These are phyloP conservation scores for Pseudogymnoascus sp. DNA, from an alignment of 2,329 filamentous ascomycete species.

Conservation along the genomic window DNA sequence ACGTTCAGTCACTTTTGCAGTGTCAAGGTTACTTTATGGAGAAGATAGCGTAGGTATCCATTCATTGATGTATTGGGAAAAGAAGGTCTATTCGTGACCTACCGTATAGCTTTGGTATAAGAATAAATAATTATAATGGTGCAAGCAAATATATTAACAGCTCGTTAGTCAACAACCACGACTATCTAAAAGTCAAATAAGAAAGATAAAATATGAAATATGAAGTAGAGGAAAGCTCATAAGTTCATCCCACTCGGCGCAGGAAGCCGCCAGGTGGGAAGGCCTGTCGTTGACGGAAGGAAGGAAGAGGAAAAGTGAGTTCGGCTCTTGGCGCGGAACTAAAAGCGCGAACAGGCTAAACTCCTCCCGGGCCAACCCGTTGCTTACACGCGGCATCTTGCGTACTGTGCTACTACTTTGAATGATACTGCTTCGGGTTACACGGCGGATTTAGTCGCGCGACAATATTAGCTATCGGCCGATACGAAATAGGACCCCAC, in stretches of 20 bases:
- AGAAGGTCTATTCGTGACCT: neutral
- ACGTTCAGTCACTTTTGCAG: slow-evolving; percentile 13
- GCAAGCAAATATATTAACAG: no score
- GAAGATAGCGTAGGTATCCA: neutral
- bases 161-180: neutral
- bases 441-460: neutral
- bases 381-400: neutral
- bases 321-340: neutral
- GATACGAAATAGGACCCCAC: neutral
- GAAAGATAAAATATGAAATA: neutral
- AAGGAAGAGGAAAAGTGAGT: neutral
- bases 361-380: neutral
- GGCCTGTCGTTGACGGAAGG: neutral
- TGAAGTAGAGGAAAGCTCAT: no score
- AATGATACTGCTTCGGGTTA: neutral
- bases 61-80: neutral
- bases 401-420: neutral
- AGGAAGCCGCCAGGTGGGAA: neutral
- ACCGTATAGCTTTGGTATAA: no score
- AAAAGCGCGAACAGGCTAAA: neutral
- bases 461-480: neutral
- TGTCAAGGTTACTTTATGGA: neutral
- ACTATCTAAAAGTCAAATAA: neutral
- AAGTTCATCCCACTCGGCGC: neutral
- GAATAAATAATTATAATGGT: no score